These are phyloP conservation scores for Pseudomassariella vexata DNA, from an alignment of 2,329 filamentous ascomycete species.

Conservation along the genomic window DNA sequence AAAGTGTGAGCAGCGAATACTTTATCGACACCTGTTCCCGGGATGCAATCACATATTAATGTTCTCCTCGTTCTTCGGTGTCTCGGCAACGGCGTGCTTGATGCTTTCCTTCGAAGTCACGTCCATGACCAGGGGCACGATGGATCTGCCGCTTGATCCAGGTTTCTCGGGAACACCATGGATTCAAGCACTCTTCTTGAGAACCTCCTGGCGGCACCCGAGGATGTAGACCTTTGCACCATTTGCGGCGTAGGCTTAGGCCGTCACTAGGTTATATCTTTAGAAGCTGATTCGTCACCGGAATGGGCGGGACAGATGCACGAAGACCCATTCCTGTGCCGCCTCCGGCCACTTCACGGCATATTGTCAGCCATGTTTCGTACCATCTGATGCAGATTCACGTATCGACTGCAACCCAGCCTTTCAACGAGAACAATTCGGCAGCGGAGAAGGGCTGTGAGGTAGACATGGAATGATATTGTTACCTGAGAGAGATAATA, in stretches of 20 bases:
- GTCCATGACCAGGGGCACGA: slow-evolving; percentile 37
- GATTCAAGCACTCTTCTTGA: slow-evolving; percentile 33
- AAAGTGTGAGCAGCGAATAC: neutral
- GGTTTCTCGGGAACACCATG: slow-evolving; percentile 33
- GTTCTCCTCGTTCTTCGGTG: slow-evolving; percentile 43
- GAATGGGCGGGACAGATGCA: slow-evolving; percentile 35
- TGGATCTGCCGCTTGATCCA: slow-evolving; percentile 35
- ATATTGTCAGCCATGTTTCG: slow-evolving; percentile 2
- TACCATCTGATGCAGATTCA: slow-evolving; percentile 7
- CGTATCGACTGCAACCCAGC: slow-evolving; percentile 20
- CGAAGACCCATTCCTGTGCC: slow-evolving; percentile 53
- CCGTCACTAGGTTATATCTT: slow-evolving; percentile 27
- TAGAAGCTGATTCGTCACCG: neutral
- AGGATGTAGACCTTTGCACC: slow-evolving; percentile 31
- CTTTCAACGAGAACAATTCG: slow-evolving; percentile 18
- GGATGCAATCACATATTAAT: slow-evolving; percentile 37
- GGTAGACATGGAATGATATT: slow-evolving; percentile 11
- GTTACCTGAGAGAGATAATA: neutral
- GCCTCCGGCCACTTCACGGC: slow-evolving; percentile 46
- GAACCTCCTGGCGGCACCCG: slow-evolving; percentile 36
- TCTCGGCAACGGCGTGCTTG: slow-evolving; percentile 39
- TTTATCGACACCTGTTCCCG: neutral
- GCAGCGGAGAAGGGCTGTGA: slow-evolving; percentile 21
- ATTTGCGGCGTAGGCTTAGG: slow-evolving; percentile 38
- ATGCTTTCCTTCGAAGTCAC: slow-evolving; percentile 47